Conservation (phyloP, 169 alveolate species). For the Nephromyces sp. region DNA sequence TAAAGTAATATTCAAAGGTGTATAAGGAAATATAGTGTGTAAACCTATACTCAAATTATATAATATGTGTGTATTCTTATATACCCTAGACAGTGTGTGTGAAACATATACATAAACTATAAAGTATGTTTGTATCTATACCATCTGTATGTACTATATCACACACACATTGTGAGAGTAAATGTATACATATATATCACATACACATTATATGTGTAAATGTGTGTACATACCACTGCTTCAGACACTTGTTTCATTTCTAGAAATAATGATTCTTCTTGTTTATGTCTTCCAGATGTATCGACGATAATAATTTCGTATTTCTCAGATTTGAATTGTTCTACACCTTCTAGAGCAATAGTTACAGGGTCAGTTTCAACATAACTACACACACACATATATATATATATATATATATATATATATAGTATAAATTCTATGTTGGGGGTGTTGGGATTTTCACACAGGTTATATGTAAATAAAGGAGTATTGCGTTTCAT, state of each 20-base stretch:
- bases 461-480: too few species aligned
- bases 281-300: constrained; percentile 99
- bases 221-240: constrained; percentile 56
- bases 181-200: background rate
- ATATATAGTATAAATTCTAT: too few species aligned
- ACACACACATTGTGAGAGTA: too few species aligned
- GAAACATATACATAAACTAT: too few species aligned
- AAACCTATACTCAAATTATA: too few species aligned
- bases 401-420: background rate
- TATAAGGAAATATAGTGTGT: too few species aligned
- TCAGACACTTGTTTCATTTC: constrained; percentile 95
- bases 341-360: constrained; percentile 97
- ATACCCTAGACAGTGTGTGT: too few species aligned
- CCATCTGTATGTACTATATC: background rate
- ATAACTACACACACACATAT: constrained; percentile 47
- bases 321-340: constrained; percentile 81
- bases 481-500: too few species aligned
- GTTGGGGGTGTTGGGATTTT: too few species aligned
- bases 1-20: too few species aligned
- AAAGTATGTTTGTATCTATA: too few species aligned
- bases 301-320: constrained; percentile 96
- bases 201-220: background rate
- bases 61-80: too few species aligned
- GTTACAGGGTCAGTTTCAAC: constrained; percentile 97
- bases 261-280: constrained; percentile 93